Evolutionary conservation across 1,139 yeast genomes (phyloP).

Genomic region (Taiozyma onychis): DNA sequence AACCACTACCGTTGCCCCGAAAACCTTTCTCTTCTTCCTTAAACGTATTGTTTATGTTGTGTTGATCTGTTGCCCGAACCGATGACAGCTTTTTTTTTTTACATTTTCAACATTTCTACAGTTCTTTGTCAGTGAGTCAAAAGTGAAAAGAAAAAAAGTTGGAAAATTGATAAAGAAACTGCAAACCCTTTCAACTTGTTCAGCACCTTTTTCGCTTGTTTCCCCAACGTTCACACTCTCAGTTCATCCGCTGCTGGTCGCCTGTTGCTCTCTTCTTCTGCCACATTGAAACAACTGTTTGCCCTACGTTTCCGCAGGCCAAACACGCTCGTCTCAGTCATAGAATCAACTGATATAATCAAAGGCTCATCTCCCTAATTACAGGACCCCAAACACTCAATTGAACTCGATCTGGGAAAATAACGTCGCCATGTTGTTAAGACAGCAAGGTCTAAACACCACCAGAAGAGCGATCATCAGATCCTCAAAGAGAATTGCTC

Average conservation of each 20-base stretch:
- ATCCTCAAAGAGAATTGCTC: conserved; percentile 11
- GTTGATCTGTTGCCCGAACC: neutral
- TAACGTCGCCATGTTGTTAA: conserved; percentile 15
- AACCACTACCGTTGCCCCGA: too few species aligned
- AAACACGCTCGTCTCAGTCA: neutral
- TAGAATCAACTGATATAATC: neutral
- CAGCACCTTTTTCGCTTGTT: neutral
- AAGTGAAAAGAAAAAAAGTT: neutral
- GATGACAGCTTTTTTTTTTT: neutral
- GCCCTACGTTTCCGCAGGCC: neutral
- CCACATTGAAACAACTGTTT: neutral
- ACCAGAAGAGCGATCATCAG: conserved; percentile 19
- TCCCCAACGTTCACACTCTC: neutral
- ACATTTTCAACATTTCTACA: too few species aligned
- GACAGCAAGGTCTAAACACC: conserved; percentile 21
- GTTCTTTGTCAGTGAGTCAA: neutral
- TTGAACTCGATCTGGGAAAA: neutral
- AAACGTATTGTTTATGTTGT: too few species aligned
- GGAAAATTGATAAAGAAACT: neutral
- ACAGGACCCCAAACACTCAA: neutral
- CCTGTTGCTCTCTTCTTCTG: neutral
- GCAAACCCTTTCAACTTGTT: neutral
- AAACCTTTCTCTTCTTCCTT: too few species aligned
- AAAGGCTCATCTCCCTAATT: neutral
- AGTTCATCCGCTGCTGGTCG: neutral